Base-by-base conservation (phyloP, 2,329 filamentous ascomycete species). In the Aspergillus transmontanensis region DNA sequence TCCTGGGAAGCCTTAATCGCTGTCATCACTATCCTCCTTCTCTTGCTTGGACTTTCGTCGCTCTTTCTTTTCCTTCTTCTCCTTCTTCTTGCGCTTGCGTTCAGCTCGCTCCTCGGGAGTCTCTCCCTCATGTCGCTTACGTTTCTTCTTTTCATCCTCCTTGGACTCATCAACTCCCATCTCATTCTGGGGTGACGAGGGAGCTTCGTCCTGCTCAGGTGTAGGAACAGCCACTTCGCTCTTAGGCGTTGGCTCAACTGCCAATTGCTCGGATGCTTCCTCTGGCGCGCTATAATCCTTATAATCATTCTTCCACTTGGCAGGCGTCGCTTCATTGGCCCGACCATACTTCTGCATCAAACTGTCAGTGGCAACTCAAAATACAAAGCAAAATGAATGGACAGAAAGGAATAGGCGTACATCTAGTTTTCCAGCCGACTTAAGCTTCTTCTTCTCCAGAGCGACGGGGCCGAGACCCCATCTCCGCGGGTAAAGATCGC, bases 381-480 rank as follows among this genome's bases (percentile, higher is more conserved):
- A 45, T 3, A 36, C n/a, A 23, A 57, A 41, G 36, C 30, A 60
- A 19, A 50, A 41, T 19, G 19, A n/a, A 21, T 1, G 14, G 36
- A 6, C 16, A 39, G 14, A 21, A 30, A 28, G 11, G 9, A 12
- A 26, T 19, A 43, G 14, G 78, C 85, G 77, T 76, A 87, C 85
- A 85, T 99, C 95, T 64, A 99, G 90, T 83, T 97, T 97, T 80
- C 95, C 95, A 71, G 93, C 91, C 59, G 94, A 92, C 89, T 98
- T 98, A 85, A 99, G 89, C 88, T 98, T 97, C 91, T 99, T 99
- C 89, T 99, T 99, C 86, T 98, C 93, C 56, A 90, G 83, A 57
- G 95, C 95, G 64, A 94, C 90, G 59, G 95, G 94, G 66, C 95
- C 95, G 76, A 98, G 88, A 70, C 95, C 95, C 95, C 95, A 99